Evolutionary conservation across 768 basidiomycete genomes (phyloP), one percentile per base, ranked within the genome.

Genomic region (Suillus weaverae): DNA sequence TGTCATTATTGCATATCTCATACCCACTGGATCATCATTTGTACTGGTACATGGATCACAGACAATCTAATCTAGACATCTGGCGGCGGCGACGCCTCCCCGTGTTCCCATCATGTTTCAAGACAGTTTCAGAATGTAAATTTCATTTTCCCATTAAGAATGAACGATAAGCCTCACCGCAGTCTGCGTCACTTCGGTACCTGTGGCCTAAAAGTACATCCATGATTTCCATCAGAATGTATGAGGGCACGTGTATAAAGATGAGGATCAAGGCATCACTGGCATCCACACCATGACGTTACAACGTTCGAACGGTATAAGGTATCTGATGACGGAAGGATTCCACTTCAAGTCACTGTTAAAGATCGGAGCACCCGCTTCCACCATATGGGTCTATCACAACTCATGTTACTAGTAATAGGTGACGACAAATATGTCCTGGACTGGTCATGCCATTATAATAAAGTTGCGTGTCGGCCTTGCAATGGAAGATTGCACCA

Each of bases 1-100:
- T 38, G 44, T 60, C 60, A 72, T 66, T 66, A 60, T 65, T 63
- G 32, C 61, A 68, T 20, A 60, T 41, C 18, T 41, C 57, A 41
- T 57, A 57, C 26, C 26, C 57, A 18, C 57, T 20, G 26, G 26
- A 59, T 59, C 26, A 59, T 59, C 26, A 41, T 41, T 30, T 59
- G 57, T 59, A 53, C 30, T 32, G 30, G 50, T 51, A 57, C 36
- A 57, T 30, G 18, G 38, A 59, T 18, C 26, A 30, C 18, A 59
- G 26, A 59, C 38, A 59, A 20, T 59, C 26, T 59, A 59, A 20
- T 59, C 26, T 59, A 59, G 57, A 59, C 14, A 38, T 57, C 56
- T 20, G 8, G 18, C 26, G 26, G 38, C 56, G 36, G 22, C 16
- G 38, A 38, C 56, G 38, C 56, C 38, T 39, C 16, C 51, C 16